A percentile compares a stretch with the other conserved stretches of the same genome.
These are phyloP conservation scores for Starmerella gropengiesseri DNA, from an alignment of 805 yeast genomes.

Conservation along the genomic window DNA sequence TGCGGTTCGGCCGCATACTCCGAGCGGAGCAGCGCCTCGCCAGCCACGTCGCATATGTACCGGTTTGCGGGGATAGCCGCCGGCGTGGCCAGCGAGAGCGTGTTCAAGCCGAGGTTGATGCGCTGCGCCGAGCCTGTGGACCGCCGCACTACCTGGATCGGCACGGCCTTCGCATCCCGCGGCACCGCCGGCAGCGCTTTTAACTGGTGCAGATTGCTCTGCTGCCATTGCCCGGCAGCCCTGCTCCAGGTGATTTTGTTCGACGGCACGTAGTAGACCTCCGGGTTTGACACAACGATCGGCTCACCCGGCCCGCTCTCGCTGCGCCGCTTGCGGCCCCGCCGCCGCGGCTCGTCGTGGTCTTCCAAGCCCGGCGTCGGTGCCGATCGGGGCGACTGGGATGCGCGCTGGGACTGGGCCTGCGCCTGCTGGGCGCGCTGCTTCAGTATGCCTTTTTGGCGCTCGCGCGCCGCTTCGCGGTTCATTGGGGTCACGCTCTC, in stretches of 20 bases:
- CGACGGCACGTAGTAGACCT: constrained; percentile 1
- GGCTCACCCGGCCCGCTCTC: background rate
- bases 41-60: constrained; percentile 51
- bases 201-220: background rate
- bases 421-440: constrained; percentile 8
- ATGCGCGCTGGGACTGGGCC: background rate
- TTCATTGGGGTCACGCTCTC: constrained; percentile 36
- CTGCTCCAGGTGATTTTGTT: background rate
- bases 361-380: background rate
- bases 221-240: background rate
- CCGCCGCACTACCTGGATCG: constrained; percentile 2
- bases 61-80: constrained; percentile 42
- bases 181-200: constrained; percentile 2
- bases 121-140: background rate
- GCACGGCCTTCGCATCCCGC: constrained; percentile 3
- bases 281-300: background rate
- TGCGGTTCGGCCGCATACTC: constrained; percentile 53
- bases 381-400: background rate
- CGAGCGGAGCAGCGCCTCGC: constrained; percentile 58
- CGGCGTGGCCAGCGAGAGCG: constrained; percentile 40
- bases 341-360: constrained; percentile 10
- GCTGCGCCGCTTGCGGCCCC: constrained; percentile 9
- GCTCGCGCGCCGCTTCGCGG: constrained; percentile 34
- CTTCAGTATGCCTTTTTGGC: constrained; percentile 29
- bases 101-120: constrained; percentile 11